Percentiles rank a stretch among this genome's conserved stretches.
These are phyloP conservation scores for Ascocoryne sarcoides DNA, from an alignment of 2,329 filamentous ascomycete genomes.

Conservation along the genomic window DNA sequence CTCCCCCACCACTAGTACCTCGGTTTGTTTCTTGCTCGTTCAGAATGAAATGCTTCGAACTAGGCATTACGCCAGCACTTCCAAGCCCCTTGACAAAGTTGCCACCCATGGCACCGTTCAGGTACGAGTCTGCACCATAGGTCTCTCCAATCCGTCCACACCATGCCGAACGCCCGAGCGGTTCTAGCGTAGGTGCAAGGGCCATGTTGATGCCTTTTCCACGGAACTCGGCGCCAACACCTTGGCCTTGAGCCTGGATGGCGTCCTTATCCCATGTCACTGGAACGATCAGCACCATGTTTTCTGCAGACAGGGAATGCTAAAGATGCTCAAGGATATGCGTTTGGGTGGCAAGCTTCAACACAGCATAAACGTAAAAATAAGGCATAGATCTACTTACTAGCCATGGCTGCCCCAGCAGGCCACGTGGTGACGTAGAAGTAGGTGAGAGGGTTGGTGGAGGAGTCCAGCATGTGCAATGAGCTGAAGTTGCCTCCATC, in stretches of 20 bases:
- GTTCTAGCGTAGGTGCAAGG: too few species aligned
- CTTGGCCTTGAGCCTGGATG: conserved; percentile 11
- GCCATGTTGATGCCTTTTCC: too few species aligned
- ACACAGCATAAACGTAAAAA: too few species aligned
- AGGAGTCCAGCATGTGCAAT: conserved; percentile 13
- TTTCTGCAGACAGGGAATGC: too few species aligned
- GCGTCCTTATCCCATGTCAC: conserved; percentile 22
- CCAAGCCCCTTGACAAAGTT: conserved; percentile 2
- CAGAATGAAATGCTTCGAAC: conserved; percentile 43
- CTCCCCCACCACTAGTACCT: conserved; percentile 42
- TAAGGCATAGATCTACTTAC: too few species aligned
- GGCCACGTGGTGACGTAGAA: conserved; percentile 26
- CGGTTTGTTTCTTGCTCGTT: conserved; percentile 53
- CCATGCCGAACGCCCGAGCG: background rate
- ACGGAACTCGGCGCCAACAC: conserved; percentile 17
- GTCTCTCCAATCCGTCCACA: background rate
- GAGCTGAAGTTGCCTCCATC: conserved; percentile 22
- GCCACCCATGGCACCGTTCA: conserved; percentile 4
- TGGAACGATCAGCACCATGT: too few species aligned
- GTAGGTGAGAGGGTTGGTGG: conserved; percentile 17
- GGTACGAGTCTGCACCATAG: conserved; percentile 1
- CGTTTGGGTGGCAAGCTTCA: too few species aligned
- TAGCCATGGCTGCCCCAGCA: conserved; percentile 19
- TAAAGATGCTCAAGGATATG: too few species aligned
- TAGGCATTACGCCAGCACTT: conserved; percentile 8